Evolutionary conservation across 306 rosid species (phyloP).

Genomic region (Citrullus amarus): DNA sequence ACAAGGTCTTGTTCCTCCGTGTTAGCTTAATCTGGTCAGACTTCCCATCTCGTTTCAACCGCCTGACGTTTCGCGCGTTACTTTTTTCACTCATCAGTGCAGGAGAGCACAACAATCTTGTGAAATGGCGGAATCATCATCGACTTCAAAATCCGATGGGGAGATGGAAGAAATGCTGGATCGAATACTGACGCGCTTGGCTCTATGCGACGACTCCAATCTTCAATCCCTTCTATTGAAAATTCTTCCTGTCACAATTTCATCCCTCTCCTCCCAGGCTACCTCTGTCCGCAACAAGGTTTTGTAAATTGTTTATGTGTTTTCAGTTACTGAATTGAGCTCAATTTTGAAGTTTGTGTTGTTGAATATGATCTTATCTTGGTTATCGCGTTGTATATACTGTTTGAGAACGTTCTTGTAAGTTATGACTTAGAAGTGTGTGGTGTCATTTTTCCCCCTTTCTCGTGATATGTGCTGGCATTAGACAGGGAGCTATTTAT

Average conservation of each 20-base stretch:
- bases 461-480: neutral
- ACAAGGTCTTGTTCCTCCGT: neutral
- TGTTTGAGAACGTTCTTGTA: neutral
- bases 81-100: neutral
- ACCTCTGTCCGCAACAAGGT: constrained; percentile 75
- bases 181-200: constrained; percentile 80
- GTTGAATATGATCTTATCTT: neutral
- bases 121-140: constrained; percentile 58
- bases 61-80: neutral
- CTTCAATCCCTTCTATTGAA: constrained; percentile 66
- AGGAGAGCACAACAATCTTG: neutral
- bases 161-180: constrained; percentile 70
- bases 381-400: neutral
- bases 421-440: neutral
- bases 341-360: neutral
- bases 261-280: constrained; percentile 64
- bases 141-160: constrained; percentile 42
- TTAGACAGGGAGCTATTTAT: neutral
- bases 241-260: constrained; percentile 73
- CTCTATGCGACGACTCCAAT: constrained; percentile 85
- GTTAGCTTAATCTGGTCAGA: neutral
- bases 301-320: neutral
- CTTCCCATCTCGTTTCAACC: neutral
- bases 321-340: neutral
- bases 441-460: neutral